Conservation (phyloP, 2,329 filamentous ascomycete genomes). For the Cercospora beticola region DNA sequence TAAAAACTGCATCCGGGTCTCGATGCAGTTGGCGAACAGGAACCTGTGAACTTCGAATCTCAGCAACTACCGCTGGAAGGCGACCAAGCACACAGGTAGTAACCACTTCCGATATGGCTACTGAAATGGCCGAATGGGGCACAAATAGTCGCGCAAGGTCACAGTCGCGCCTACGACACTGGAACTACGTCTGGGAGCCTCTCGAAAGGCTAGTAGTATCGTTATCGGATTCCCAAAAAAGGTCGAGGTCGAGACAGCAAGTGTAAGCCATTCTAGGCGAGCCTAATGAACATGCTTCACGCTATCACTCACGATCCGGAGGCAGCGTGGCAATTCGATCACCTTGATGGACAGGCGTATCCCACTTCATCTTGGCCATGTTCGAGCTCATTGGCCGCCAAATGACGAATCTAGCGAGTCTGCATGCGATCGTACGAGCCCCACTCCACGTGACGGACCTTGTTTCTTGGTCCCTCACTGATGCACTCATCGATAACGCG, state of each 20-base stretch:
- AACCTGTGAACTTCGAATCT: neutral
- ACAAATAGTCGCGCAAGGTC: neutral
- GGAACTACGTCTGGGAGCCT: neutral
- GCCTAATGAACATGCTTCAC: neutral
- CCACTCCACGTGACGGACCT: conserved; percentile 8
- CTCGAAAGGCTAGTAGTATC: neutral
- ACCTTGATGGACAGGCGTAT: conserved; percentile 3
- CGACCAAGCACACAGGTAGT: neutral
- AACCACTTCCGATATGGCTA: neutral
- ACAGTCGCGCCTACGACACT: neutral
- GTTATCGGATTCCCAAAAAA: neutral
- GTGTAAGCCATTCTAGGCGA: neutral
- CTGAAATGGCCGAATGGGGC: neutral
- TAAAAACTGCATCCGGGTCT: neutral
- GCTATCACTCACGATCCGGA: neutral
- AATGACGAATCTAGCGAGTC: neutral
- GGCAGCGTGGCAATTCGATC: neutral
- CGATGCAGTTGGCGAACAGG: neutral
- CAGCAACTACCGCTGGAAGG: neutral
- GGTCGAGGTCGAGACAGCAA: neutral
- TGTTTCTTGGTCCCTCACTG: neutral
- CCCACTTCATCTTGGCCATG: neutral
- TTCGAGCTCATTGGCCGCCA: conserved; percentile 2
- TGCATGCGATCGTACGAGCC: conserved; percentile 8
- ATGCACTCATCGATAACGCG: neutral